Percentiles rank a stretch among this genome's conserved stretches.
Conservation (phyloP, 139 green algal genomes). For the Haematococcus sp. region DNA sequence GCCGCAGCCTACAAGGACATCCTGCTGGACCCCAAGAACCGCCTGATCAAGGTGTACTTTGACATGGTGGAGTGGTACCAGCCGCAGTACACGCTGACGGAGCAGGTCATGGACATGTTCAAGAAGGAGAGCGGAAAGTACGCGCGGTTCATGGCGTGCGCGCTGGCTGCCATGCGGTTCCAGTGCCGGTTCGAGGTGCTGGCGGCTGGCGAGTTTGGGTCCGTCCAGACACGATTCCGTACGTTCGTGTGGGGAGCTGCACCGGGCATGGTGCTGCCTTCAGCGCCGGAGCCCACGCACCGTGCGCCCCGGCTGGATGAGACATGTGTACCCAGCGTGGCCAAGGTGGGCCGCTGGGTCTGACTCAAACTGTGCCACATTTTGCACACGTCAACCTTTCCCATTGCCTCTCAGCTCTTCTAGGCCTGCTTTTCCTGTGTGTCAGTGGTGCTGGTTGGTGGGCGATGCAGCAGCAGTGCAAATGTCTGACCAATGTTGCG, state of each 20-base stretch:
- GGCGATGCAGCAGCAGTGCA: too few species aligned
- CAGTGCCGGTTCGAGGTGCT: constrained; percentile 57
- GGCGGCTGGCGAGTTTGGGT: constrained; percentile 57
- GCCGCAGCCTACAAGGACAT: constrained; percentile 49
- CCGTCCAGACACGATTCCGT: constrained; percentile 32
- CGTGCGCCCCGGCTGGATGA: neutral
- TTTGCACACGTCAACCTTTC: too few species aligned
- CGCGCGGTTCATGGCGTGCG: constrained; percentile 54
- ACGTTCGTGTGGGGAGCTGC: constrained; percentile 59
- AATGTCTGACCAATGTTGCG: too few species aligned
- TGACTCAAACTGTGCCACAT: too few species aligned
- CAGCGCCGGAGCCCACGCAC: constrained; percentile 56
- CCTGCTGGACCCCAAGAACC: constrained; percentile 62
- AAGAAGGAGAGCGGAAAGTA: constrained; percentile 65
- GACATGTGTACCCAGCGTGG: constrained; percentile 4
- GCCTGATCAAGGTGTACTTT: constrained; percentile 58
- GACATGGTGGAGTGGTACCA: constrained; percentile 52
- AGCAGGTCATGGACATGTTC: constrained; percentile 75
- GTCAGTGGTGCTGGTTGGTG: too few species aligned
- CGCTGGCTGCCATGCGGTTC: constrained; percentile 56
- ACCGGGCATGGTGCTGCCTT: constrained; percentile 55
- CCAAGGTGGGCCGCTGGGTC: constrained; percentile 4
- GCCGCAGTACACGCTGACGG: constrained; percentile 67
- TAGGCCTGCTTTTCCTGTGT: too few species aligned
- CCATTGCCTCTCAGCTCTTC: too few species aligned